phyloP scores from a whole-genome alignment of 108 stramenopile genomes.

The Cylindrotheca fusiformis region DNA sequence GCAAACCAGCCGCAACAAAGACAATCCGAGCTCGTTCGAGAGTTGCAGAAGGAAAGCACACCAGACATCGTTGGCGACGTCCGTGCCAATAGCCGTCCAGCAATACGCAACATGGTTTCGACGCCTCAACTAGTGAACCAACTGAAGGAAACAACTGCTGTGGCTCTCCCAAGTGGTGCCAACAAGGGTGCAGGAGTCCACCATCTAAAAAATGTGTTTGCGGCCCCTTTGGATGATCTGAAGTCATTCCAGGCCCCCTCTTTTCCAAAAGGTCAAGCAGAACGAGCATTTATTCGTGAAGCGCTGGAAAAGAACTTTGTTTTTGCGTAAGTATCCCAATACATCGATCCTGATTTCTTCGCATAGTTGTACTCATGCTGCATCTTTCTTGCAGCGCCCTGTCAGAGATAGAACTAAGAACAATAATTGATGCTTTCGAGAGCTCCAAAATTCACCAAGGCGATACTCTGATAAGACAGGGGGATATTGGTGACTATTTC shows the following conservation, averaged over 20 bases:
- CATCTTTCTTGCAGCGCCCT: constrained; percentile 15
- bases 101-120: constrained; percentile 2
- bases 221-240: constrained; percentile 35
- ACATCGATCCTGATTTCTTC: no score
- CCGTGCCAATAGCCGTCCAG: not conserved
- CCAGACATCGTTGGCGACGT: not conserved
- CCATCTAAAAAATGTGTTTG: constrained; percentile 49
- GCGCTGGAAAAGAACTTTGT: constrained; percentile 69
- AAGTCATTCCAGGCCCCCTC: constrained; percentile 39
- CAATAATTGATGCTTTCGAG: constrained; percentile 81
- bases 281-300: constrained; percentile 55
- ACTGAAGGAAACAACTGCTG: constrained; percentile 15
- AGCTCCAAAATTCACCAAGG: constrained; percentile 29
- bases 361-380: no score
- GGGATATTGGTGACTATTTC: constrained; percentile 82
- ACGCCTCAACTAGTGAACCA: constrained; percentile 22
- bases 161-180: not conserved
- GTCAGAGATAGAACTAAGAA: constrained; percentile 55
- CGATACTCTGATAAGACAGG: constrained; percentile 68
- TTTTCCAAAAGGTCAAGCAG: constrained; percentile 53
- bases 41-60: not conserved
- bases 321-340: constrained; percentile 38
- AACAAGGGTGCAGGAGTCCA: constrained; percentile 14
- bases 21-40: not conserved
- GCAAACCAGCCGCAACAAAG: not conserved